Evolutionary conservation across 768 basidiomycete genomes (phyloP).

Genomic region (Tylopilus intermedius): DNA sequence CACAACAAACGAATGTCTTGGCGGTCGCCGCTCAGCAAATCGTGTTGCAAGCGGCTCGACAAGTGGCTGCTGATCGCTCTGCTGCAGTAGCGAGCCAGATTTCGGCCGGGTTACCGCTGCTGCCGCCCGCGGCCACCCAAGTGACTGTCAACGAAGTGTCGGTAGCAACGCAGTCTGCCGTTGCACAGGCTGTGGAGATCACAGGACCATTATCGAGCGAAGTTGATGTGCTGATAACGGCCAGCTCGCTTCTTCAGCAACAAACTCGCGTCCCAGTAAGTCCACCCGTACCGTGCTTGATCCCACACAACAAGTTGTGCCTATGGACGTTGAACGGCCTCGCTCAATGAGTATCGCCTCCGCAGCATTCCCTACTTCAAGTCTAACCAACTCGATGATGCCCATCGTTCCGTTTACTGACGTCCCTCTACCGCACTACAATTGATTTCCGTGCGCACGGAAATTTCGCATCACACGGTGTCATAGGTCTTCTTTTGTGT

Average conservation of each 20-base stretch:
- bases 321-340: constrained; percentile 30
- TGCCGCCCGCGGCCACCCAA: constrained; percentile 31
- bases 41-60: constrained; percentile 69
- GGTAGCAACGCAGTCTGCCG: constrained; percentile 66
- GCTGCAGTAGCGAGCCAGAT: constrained; percentile 39
- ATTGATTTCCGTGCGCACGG: constrained; percentile 15
- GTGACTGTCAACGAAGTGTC: constrained; percentile 56
- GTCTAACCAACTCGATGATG: constrained; percentile 19
- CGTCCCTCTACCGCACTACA: constrained; percentile 26
- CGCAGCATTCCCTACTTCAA: constrained; percentile 16
- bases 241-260: constrained; percentile 48
- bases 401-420: constrained; percentile 20
- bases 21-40: constrained; percentile 78
- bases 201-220: constrained; percentile 69
- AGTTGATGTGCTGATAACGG: constrained; percentile 76
- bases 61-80: constrained; percentile 50
- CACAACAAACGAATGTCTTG: constrained; percentile 48
- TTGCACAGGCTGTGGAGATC: constrained; percentile 77
- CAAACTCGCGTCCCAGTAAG: constrained; percentile 33
- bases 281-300: constrained; percentile 23
- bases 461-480: constrained; percentile 16
- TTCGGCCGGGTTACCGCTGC: constrained; percentile 36
- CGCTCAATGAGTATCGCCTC: constrained; percentile 33
- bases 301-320: constrained; percentile 22
- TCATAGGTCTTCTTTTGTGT: constrained; percentile 25